Evolutionary conservation across 306 rosid genomes (phyloP), one percentile per base, ranked within the genome.

Genomic region (Benincasa hispida): DNA sequence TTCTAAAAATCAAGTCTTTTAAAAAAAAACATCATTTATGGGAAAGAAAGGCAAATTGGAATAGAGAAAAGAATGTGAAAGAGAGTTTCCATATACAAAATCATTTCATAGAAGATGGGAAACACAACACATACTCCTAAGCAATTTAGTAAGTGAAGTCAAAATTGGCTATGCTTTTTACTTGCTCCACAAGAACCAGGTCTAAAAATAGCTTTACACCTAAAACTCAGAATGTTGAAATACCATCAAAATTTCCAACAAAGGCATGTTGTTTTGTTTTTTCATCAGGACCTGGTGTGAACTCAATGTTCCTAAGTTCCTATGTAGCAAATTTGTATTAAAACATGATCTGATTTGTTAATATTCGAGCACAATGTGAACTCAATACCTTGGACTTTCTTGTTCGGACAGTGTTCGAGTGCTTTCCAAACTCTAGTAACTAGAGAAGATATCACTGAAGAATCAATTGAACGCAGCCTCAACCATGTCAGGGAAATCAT

Each of bases 61-160:
- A 92, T 87, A 87, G 90, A 90, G 87, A 87, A 91, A 91, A 70
- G 21, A 19, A 54, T 59, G 66, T 59, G 37, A 59, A 59, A 13
- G 37, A 27, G 66, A 60, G 37, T 60, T 60, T 27, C 8, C 66
- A 13, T 5, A 27, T 13, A 13, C 17, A 27, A 60, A 60, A 60
- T 28, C n/a, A 27, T 60, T 24, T 25, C 19, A 62, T 4, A 2
- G 37, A 61, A 30, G 41, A 61, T 61, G n/a, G 18, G 39, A 30
- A 58, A 61, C 68, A 22, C 6, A n/a, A 0, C 0, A 11, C 30
- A 58, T 58, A 35, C 30, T 10, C 15, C 50, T 45, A 45, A 57
- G 35, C 32, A 24, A 58, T 10, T 58, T 58, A 25, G 34, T 17
- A 58, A 12, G 66, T 14, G 12, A 28, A 53, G 42, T 61, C 69